Percentiles rank a stretch among this genome's conserved stretches.
Conservation (phyloP, 2,329 filamentous ascomycete species). For the Sporothrix pallida region DNA sequence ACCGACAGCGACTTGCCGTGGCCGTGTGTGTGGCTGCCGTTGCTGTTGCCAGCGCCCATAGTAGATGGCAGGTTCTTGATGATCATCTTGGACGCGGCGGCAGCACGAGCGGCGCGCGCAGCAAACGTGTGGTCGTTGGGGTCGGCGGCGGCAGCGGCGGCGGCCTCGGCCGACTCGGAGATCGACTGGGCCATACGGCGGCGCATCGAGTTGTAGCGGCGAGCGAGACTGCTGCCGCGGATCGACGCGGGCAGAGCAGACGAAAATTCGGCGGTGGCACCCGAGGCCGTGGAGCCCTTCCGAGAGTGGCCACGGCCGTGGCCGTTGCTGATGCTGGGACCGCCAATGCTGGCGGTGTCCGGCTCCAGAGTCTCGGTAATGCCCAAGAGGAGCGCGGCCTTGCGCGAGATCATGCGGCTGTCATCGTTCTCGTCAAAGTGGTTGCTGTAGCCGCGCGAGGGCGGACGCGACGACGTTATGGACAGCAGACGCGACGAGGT, state of each 20-base stretch:
- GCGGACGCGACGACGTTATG: constrained; percentile 31
- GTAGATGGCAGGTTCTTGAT: constrained; percentile 11
- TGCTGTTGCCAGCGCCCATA: not conserved
- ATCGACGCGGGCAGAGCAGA: not conserved
- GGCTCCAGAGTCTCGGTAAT: constrained; percentile 33
- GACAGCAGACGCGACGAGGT: not conserved
- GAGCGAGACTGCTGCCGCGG: constrained; percentile 1
- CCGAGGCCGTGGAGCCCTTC: not conserved
- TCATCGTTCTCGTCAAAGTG: constrained; percentile 37
- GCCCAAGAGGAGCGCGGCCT: constrained; percentile 38
- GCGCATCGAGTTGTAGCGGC: constrained; percentile 35
- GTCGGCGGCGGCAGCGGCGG: not conserved
- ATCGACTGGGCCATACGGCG: constrained; percentile 2
- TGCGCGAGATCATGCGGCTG: constrained; percentile 39
- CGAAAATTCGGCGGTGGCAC: not conserved
- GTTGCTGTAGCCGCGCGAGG: constrained; percentile 22
- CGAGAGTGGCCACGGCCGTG: not conserved
- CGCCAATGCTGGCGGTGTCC: not conserved
- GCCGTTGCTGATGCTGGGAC: not conserved
- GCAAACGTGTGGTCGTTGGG: constrained; percentile 20
- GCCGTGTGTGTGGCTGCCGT: not conserved
- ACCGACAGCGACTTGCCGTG: not conserved
- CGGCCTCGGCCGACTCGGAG: not conserved
- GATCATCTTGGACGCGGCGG: constrained; percentile 10
- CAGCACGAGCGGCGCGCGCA: not conserved